A percentile compares a stretch with the other conserved stretches of the same genome.
Evolutionary conservation across 352 stramenopile species (phyloP).

Genomic region (Phytophthora vignae): DNA sequence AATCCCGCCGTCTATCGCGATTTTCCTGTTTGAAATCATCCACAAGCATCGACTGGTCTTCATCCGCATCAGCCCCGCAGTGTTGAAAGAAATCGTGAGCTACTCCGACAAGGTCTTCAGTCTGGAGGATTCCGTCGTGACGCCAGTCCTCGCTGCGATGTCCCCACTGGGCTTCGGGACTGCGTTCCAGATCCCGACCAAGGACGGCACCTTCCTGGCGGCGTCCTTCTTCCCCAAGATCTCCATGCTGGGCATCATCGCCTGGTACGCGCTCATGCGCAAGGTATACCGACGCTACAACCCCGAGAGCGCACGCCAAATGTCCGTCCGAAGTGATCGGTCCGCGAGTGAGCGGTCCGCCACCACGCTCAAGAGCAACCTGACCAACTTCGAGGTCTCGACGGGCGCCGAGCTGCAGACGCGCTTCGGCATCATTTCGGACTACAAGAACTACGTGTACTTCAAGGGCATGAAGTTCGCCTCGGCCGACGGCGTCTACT

Average conservation of each 20-base stretch:
- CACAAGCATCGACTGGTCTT: slow-evolving; percentile 9
- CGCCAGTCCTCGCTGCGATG: not conserved
- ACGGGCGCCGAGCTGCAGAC: not conserved
- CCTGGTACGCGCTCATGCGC: not conserved
- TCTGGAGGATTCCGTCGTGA: not conserved
- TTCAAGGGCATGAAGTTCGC: slow-evolving; percentile 3
- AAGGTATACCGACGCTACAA: not conserved
- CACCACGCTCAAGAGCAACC: not conserved
- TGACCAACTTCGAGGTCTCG: slow-evolving; percentile 1
- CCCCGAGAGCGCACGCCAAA: not conserved
- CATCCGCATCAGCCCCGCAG: not conserved
- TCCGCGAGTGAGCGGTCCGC: not conserved
- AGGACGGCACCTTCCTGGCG: not conserved
- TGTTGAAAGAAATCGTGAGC: not conserved
- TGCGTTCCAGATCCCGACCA: not conserved
- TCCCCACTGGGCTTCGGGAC: not conserved
- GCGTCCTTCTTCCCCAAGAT: slow-evolving; percentile 1
- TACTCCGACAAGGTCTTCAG: not conserved
- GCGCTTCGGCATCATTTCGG: not conserved
- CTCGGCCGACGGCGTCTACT: not conserved
- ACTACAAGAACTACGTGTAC: slow-evolving; percentile 1
- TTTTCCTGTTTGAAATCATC: slow-evolving; percentile 24
- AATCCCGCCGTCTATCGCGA: slow-evolving; percentile 29
- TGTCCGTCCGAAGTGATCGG: not conserved
- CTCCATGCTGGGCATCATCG: not conserved